Base-by-base conservation (phyloP, 305 asterid genomes). In the Solanum aculeatissimum region DNA sequence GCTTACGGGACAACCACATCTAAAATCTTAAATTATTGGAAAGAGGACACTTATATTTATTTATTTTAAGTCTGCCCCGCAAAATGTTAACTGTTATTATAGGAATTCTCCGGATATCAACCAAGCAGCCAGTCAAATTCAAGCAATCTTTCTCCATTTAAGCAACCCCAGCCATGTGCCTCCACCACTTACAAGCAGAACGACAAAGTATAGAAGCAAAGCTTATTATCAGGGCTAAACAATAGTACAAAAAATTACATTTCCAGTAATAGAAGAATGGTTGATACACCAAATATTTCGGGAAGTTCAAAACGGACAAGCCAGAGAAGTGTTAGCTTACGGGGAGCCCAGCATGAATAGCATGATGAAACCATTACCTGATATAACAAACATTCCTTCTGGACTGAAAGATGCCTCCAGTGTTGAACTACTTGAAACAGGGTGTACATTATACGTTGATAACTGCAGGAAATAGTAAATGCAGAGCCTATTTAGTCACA, bases 381-480 rank as follows among this genome's bases (percentile, higher is more conserved):
- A 95, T 83, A 95, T 88, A 83, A 94, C 98, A 88, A 90, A 97
- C 93, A 87, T 91, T 89, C 98, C 99, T 55, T 97, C 98, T 19
- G 98, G 97, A 85, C 98, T 97, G 92, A 97, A 97, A 90, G 98
- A 92, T 7, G 99, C 98, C 91, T 95, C 98, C 93, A 97, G 85
- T 68, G 98, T 95, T 75, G 97, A 92, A 84, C 88, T 87, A 83
- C 92, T 91, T 86, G 96, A 91, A 86, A 91, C 95, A 83, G 99
- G 98, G 89, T 92, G 95, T 79, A 95, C 98, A 83, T 88, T 94
- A 86, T 88, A 91, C 32, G 98, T 95, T 6, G 95, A 92, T 83
- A 97, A 87, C 98, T 96, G 83, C 43, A 87, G 82, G 42, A 85
- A 82, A 87, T 66, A 78, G 14, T 78, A 32, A 68, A 18, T 49